These are phyloP conservation scores for Hypoxylon sp. DNA, from an alignment of 2,329 filamentous ascomycete species.

Conservation along the genomic window DNA sequence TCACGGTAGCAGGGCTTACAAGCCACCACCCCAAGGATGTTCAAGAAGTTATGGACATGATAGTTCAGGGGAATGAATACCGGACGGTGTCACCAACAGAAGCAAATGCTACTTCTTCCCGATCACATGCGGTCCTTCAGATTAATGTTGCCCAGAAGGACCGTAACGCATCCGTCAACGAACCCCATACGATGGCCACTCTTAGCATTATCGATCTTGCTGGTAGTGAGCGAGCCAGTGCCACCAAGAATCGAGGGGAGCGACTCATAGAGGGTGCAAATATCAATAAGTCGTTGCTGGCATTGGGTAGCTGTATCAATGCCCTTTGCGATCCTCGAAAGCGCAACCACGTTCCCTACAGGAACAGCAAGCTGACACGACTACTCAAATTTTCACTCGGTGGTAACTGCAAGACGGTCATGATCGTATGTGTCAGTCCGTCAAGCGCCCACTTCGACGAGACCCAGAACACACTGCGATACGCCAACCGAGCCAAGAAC, in stretches of 20 bases:
- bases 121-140: slow-evolving; percentile 96
- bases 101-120: slow-evolving; percentile 96
- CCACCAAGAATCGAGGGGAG: slow-evolving; percentile 96
- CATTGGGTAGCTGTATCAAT: slow-evolving; percentile 97
- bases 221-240: slow-evolving; percentile 94
- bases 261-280: slow-evolving; percentile 94
- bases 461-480: slow-evolving; percentile 96
- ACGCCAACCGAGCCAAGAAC: slow-evolving; percentile 98
- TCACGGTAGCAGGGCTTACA: slow-evolving; percentile 90
- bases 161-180: slow-evolving; percentile 89
- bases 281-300: slow-evolving; percentile 98
- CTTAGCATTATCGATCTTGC: slow-evolving; percentile 98
- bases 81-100: slow-evolving; percentile 97
- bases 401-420: slow-evolving; percentile 98
- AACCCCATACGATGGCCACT: slow-evolving; percentile 98
- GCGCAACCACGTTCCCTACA: slow-evolving; percentile 94
- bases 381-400: slow-evolving; percentile 97
- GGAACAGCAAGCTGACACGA: slow-evolving; percentile 96
- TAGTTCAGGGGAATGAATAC: slow-evolving; percentile 93
- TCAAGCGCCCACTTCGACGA: slow-evolving; percentile 98
- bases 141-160: slow-evolving; percentile 97
- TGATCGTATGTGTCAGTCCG: slow-evolving; percentile 99
- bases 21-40: slow-evolving; percentile 93
- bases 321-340: slow-evolving; percentile 94
- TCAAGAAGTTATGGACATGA: slow-evolving; percentile 99